Evolutionary conservation across 495 filamentous ascomycete genomes (phyloP).

Genomic region (Penicillium arizonense): DNA sequence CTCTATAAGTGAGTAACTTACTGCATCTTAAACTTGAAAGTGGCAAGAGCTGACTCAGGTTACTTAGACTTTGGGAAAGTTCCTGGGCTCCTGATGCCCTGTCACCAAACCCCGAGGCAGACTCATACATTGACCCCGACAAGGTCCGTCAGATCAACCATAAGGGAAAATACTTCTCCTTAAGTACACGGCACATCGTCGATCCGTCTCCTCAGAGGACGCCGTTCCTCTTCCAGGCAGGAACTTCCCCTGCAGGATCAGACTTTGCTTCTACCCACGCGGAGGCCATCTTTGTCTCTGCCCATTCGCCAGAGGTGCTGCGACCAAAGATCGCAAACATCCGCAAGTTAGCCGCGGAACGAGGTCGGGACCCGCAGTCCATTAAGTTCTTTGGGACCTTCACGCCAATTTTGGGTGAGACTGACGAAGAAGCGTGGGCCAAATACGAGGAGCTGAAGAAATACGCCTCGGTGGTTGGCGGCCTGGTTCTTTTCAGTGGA

Average conservation of each 20-base stretch:
- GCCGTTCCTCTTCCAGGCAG: conserved; percentile 64
- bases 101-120: conserved; percentile 43
- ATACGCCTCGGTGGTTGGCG: conserved; percentile 54
- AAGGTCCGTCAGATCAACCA: conserved; percentile 60
- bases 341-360: conserved; percentile 45
- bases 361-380: conserved; percentile 52
- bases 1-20: conserved; percentile 45
- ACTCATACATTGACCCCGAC: conserved; percentile 52
- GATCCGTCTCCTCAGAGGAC: conserved; percentile 63
- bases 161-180: conserved; percentile 55
- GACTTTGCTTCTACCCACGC: conserved; percentile 60
- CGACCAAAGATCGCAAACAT: conserved; percentile 54
- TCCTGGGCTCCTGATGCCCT: conserved; percentile 59
- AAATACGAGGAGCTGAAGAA: conserved; percentile 53
- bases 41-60: background rate
- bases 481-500: conserved; percentile 56
- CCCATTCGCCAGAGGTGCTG: conserved; percentile 50
- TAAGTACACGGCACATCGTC: conserved; percentile 52
- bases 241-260: conserved; percentile 56
- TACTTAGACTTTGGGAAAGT: conserved; percentile 54
- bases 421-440: conserved; percentile 53
- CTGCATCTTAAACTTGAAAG: background rate
- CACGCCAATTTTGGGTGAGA: conserved; percentile 55
- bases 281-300: conserved; percentile 63
- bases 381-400: conserved; percentile 62